Conservation (phyloP, 2,329 filamentous ascomycete species). For the Claviceps purpurea region DNA sequence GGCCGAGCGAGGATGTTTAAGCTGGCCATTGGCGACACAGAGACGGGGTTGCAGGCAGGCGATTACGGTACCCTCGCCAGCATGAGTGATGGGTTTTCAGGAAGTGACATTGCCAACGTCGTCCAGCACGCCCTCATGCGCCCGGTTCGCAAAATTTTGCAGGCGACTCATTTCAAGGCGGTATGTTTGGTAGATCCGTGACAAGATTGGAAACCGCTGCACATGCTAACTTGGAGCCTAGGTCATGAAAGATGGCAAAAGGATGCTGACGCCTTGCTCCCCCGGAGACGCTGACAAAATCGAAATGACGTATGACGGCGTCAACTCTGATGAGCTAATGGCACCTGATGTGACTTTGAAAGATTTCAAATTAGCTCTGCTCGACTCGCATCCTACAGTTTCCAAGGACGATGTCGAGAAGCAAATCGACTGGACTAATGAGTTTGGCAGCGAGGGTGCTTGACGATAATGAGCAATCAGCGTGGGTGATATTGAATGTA, state of each 20-base stretch:
- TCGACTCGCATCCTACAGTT: constrained; percentile 78
- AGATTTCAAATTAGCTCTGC: constrained; percentile 89
- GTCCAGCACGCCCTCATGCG: constrained; percentile 97
- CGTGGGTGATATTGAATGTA: constrained; percentile 7
- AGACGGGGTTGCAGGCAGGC: constrained; percentile 62
- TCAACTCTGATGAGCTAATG: constrained; percentile 70
- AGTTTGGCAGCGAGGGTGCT: constrained; percentile 85
- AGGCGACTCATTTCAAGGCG: constrained; percentile 94
- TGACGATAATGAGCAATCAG: constrained; percentile 13
- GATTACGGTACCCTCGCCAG: constrained; percentile 73
- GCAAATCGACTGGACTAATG: constrained; percentile 87
- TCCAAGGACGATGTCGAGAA: constrained; percentile 70
- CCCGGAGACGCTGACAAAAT: constrained; percentile 74
- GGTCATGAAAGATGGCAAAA: constrained; percentile 55
- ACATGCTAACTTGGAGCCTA: constrained; percentile 21
- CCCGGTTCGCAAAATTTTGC: constrained; percentile 90
- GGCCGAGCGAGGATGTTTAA: constrained; percentile 93
- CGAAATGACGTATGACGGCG: constrained; percentile 88
- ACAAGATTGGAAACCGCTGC: neutral
- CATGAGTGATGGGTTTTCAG: constrained; percentile 85
- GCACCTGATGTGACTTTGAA: constrained; percentile 79
- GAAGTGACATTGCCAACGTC: constrained; percentile 88
- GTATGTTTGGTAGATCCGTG: constrained; percentile 32
- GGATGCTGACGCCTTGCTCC: constrained; percentile 78
- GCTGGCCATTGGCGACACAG: constrained; percentile 82